Conservation (phyloP, 139 green algal species). For the Chara braunii region DNA sequence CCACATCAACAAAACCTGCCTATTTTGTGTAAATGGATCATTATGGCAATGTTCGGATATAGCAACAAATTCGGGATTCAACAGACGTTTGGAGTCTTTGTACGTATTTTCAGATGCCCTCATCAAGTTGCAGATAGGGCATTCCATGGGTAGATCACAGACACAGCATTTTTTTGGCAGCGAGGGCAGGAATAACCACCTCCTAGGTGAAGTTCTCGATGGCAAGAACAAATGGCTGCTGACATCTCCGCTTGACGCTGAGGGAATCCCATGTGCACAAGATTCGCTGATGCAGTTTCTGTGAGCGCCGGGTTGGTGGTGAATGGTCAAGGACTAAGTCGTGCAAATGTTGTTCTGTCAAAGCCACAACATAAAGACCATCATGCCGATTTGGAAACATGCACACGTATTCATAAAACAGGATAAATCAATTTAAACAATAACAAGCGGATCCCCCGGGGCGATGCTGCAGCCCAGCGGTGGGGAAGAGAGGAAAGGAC, state of each 20-base stretch:
- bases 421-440: too few species aligned
- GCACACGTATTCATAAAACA: too few species aligned
- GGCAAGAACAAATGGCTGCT: constrained; percentile 8
- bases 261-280: constrained; percentile 40
- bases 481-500: not conserved
- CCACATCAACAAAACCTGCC: too few species aligned
- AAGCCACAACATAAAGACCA: too few species aligned
- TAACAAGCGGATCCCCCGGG: too few species aligned
- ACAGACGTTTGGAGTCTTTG: too few species aligned
- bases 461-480: too few species aligned
- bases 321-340: constrained; percentile 41
- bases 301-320: constrained; percentile 32
- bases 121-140: constrained; percentile 85
- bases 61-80: too few species aligned
- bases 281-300: constrained; percentile 4
- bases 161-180: constrained; percentile 26
- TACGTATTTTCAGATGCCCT: too few species aligned
- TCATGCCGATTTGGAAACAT: too few species aligned
- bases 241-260: constrained; percentile 18
- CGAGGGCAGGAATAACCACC: constrained; percentile 29
- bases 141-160: constrained; percentile 72
- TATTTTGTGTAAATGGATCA: too few species aligned
- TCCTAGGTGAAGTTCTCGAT: constrained; percentile 4
- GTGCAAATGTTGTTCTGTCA: constrained; percentile 29
- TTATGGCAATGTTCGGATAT: too few species aligned